Percentiles rank a stretch among this genome's conserved stretches.
Evolutionary conservation across 805 yeast species (phyloP).

Genomic region (Pichia occidentalis): DNA sequence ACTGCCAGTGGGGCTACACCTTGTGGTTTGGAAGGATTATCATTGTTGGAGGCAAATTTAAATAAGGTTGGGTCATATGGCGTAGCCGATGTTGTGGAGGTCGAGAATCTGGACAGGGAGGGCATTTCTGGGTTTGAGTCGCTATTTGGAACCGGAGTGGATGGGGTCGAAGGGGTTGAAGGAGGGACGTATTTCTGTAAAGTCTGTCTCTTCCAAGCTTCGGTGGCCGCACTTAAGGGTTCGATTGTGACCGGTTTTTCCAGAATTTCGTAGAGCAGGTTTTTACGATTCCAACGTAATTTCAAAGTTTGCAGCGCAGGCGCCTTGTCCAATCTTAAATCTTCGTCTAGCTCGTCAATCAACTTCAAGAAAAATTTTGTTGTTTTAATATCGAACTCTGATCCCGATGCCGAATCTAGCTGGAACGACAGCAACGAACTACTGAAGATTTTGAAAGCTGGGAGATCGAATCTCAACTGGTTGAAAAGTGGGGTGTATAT

Average conservation of each 20-base stretch:
- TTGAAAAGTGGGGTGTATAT: constrained; percentile 29
- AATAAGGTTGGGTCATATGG: constrained; percentile 13
- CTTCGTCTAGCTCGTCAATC: constrained; percentile 74
- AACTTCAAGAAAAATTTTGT: constrained; percentile 57
- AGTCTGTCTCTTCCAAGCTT: constrained; percentile 45
- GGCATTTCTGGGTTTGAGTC: not conserved
- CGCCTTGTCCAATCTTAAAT: constrained; percentile 55
- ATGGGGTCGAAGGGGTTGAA: constrained; percentile 15
- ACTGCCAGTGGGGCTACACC: constrained; percentile 67
- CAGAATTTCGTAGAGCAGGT: constrained; percentile 58
- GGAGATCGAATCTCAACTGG: constrained; percentile 38
- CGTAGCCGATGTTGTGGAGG: constrained; percentile 14
- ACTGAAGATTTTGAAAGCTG: constrained; percentile 39
- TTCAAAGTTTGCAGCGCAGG: constrained; percentile 47
- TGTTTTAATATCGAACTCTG: constrained; percentile 33
- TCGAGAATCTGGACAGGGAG: constrained; percentile 11
- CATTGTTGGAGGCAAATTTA: constrained; percentile 3
- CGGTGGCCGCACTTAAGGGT: constrained; percentile 81
- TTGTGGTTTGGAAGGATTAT: constrained; percentile 17
- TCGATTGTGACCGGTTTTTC: constrained; percentile 81
- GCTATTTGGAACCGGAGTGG: constrained; percentile 12
- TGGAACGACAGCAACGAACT: constrained; percentile 28
- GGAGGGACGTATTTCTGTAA: constrained; percentile 11
- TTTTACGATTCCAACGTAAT: constrained; percentile 39
- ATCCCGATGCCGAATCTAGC: not conserved